phyloP scores from a whole-genome alignment of 495 filamentous ascomycete species.

The Rusavskia elegans region DNA sequence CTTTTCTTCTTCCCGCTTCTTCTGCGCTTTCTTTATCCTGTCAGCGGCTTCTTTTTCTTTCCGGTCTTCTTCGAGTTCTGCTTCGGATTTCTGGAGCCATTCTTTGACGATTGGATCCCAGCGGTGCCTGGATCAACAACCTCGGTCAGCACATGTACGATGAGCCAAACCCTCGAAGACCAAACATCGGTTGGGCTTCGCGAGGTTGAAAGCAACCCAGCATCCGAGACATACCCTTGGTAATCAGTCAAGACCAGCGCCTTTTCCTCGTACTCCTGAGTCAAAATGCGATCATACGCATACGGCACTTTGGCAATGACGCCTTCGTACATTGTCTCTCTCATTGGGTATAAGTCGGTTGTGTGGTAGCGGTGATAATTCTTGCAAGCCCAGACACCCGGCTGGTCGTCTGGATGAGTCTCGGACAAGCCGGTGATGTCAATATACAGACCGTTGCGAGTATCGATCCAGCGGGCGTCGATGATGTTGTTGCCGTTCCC shows the following conservation, averaged over 20 bases:
- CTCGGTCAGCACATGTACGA: background rate
- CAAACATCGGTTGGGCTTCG: background rate
- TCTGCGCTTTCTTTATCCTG: slow-evolving; percentile 15
- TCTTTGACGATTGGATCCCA: slow-evolving; percentile 29
- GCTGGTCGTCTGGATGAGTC: slow-evolving; percentile 37
- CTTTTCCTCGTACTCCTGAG: slow-evolving; percentile 38
- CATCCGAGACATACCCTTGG: slow-evolving; percentile 29
- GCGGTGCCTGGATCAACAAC: slow-evolving; percentile 15
- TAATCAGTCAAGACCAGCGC: slow-evolving; percentile 34
- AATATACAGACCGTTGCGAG: slow-evolving; percentile 61
- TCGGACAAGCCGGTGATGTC: slow-evolving; percentile 74
- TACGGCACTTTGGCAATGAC: slow-evolving; percentile 45
- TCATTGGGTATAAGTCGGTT: slow-evolving; percentile 35
- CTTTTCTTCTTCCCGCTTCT: slow-evolving; percentile 21
- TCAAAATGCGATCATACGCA: slow-evolving; percentile 40
- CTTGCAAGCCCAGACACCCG: slow-evolving; percentile 68
- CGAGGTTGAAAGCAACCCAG: background rate
- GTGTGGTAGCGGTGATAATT: slow-evolving; percentile 58
- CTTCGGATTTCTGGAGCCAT: slow-evolving; percentile 28
- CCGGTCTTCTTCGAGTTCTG: slow-evolving; percentile 4
- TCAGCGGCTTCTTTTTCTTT: slow-evolving; percentile 10
- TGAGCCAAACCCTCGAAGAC: background rate
- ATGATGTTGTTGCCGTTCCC: slow-evolving; percentile 66
- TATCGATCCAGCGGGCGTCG: slow-evolving; percentile 75
- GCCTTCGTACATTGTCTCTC: slow-evolving; percentile 44